Percentiles rank a stretch among this genome's conserved stretches.
Conservation (phyloP, 2,329 filamentous ascomycete species). For the Trichoderma cornu-damae region DNA sequence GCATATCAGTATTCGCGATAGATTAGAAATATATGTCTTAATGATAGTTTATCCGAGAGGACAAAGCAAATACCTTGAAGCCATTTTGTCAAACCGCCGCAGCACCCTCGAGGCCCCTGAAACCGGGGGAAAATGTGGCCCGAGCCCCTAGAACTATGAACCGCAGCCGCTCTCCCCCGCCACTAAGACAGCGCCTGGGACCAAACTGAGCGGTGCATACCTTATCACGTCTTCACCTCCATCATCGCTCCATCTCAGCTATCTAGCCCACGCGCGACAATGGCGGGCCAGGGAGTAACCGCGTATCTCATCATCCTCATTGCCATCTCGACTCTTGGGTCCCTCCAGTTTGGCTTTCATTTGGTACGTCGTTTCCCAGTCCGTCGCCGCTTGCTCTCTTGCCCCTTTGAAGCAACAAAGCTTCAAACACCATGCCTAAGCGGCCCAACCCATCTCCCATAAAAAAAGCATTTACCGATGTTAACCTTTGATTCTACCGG, state of each 20-base stretch:
- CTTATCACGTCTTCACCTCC: not conserved
- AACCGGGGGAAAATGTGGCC: not conserved
- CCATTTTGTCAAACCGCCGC: not conserved
- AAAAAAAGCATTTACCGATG: not conserved
- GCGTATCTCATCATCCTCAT: conserved; percentile 74
- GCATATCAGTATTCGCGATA: too few relatives aligned
- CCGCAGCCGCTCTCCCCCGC: not conserved
- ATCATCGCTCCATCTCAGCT: conserved; percentile 1
- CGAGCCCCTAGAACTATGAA: not conserved
- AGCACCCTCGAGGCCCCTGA: not conserved
- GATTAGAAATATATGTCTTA: too few relatives aligned
- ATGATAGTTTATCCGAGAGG: too few relatives aligned
- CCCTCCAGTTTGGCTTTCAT: conserved; percentile 92
- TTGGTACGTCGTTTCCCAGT: conserved; percentile 51
- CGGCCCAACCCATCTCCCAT: too few relatives aligned
- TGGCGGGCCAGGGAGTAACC: conserved; percentile 43
- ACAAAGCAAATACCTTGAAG: not conserved
- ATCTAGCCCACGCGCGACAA: conserved; percentile 21
- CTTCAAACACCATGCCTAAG: not conserved
- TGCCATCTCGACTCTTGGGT: conserved; percentile 72
- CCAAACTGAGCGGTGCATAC: not conserved
- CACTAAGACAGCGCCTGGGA: not conserved
- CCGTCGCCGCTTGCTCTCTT: not conserved
- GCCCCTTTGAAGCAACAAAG: not conserved
- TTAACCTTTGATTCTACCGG: too few relatives aligned